Percentiles rank a stretch among this genome's conserved stretches.
Conservation (phyloP, 2,329 filamentous ascomycete genomes). For the Xylaria digitata region DNA sequence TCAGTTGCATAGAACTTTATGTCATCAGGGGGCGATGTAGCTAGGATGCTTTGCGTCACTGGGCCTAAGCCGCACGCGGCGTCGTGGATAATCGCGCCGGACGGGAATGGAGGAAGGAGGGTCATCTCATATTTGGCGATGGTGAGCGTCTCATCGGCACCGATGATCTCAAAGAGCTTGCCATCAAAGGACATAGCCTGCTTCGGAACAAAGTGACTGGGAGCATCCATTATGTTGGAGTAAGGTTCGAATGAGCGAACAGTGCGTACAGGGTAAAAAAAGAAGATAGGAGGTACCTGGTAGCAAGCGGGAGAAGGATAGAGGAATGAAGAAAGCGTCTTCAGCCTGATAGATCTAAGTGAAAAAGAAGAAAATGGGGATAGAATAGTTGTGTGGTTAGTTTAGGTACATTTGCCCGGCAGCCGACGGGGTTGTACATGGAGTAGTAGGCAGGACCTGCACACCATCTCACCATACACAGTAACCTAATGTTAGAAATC, state of each 20-base stretch:
- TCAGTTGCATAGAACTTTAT: slow-evolving; percentile 22
- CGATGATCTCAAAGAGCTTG: slow-evolving; percentile 8
- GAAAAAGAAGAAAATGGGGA: too few relatives aligned
- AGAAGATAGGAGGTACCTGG: too few relatives aligned
- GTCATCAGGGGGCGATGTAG: neutral
- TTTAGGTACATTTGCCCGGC: too few relatives aligned
- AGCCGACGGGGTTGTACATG: too few relatives aligned
- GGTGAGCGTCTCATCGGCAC: slow-evolving; percentile 7
- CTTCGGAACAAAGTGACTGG: neutral
- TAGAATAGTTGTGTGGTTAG: too few relatives aligned
- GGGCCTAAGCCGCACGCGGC: neutral
- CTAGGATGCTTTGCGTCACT: slow-evolving; percentile 5
- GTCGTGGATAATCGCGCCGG: neutral
- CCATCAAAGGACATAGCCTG: slow-evolving; percentile 5
- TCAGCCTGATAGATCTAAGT: too few relatives aligned
- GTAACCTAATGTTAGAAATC: too few relatives aligned
- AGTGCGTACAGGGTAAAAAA: too few relatives aligned
- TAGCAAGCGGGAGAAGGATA: too few relatives aligned
- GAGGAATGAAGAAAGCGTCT: too few relatives aligned
- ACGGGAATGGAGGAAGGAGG: neutral
- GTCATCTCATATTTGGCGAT: slow-evolving; percentile 12
- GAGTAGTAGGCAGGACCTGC: too few relatives aligned
- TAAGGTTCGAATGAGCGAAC: neutral
- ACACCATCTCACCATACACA: too few relatives aligned
- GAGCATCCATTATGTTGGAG: slow-evolving; percentile 1